A percentile compares a stretch with the other conserved stretches of the same genome.
These are phyloP conservation scores for Tubosaeta sp. DNA, from an alignment of 768 basidiomycete species.

Conservation along the genomic window DNA sequence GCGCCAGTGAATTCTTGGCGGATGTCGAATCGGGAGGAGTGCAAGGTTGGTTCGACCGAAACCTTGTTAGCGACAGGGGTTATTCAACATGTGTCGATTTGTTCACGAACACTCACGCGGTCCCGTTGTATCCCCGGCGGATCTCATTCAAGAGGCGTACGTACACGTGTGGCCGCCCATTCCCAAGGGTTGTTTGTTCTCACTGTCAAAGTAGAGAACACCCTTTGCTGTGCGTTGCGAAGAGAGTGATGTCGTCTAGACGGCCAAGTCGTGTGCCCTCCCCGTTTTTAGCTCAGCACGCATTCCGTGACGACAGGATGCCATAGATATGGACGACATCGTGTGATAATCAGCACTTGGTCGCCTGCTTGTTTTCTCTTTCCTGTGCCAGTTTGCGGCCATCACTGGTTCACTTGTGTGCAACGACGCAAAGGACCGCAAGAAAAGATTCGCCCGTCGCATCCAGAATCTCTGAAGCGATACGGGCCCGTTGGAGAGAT, in stretches of 20 bases:
- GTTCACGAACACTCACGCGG: not conserved
- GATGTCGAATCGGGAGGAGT: not conserved
- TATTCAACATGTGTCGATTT: constrained; percentile 2
- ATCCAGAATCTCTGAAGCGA: not conserved
- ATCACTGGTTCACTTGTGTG: not conserved
- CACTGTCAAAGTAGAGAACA: not conserved
- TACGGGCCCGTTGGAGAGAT: constrained; percentile 2
- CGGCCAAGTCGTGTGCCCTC: not conserved
- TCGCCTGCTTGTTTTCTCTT: no score
- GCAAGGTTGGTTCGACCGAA: not conserved
- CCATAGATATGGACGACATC: not conserved
- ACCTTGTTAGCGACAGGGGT: constrained; percentile 1
- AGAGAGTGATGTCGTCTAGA: not conserved
- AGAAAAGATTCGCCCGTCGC: not conserved
- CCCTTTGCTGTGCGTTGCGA: not conserved
- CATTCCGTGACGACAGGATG: not conserved
- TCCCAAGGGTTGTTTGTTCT: not conserved
- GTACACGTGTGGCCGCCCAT: not conserved
- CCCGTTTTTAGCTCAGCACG: not conserved
- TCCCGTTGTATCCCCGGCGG: not conserved
- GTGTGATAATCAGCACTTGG: not conserved
- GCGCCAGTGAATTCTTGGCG: constrained; percentile 7
- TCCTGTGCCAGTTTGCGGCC: no score
- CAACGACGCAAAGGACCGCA: not conserved
- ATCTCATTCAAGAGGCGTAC: not conserved